These are phyloP conservation scores for Coelastrella sp. DNA, from an alignment of 139 green algal species.

Conservation along the genomic window DNA sequence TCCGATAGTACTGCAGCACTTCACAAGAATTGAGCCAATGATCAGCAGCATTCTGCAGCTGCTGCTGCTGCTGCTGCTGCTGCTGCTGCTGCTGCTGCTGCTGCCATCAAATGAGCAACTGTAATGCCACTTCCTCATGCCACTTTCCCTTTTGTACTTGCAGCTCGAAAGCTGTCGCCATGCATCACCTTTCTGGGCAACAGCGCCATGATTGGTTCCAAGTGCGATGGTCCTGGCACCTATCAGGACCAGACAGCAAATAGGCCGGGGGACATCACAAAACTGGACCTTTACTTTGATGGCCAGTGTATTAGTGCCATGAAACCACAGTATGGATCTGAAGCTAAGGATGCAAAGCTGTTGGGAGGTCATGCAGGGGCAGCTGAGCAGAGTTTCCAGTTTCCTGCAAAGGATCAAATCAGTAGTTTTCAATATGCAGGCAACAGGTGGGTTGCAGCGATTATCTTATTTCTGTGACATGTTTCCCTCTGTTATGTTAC, in stretches of 20 bases:
- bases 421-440: not conserved
- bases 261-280: constrained; percentile 11
- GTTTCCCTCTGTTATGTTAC: not conserved
- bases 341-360: not conserved
- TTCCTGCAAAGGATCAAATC: constrained; percentile 1
- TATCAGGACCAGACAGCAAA: not conserved
- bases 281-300: constrained; percentile 18
- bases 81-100: no score
- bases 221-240: not conserved
- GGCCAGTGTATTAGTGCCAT: not conserved
- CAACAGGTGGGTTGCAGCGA: not conserved
- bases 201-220: constrained; percentile 2
- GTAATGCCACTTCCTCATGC: not conserved
- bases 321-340: not conserved
- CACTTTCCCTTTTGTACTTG: not conserved
- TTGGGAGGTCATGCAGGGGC: not conserved
- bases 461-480: not conserved
- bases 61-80: no score
- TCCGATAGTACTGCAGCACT: no score
- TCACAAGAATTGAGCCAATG: no score
- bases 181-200: not conserved
- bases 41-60: no score
- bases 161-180: not conserved
- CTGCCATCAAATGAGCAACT: no score
- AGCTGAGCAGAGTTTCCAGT: not conserved